Evolutionary conservation across 2,329 filamentous ascomycete species (phyloP), one percentile per base, ranked within the genome.

Genomic region (Colletotrichum tropicicola): DNA sequence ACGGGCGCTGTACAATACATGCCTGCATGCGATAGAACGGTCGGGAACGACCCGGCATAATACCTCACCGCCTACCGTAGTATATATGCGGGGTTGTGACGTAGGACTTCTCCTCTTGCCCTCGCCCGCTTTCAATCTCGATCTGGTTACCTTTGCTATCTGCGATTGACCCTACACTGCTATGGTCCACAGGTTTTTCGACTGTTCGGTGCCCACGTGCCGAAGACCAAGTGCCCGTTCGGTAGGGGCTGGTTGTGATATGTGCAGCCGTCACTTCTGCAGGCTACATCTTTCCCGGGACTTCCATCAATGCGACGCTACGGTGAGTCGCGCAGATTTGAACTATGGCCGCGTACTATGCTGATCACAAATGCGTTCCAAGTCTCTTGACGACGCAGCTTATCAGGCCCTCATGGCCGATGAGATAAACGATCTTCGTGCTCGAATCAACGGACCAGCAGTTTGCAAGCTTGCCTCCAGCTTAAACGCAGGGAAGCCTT

Each of bases 391-490:
- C 10, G 30, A 52, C n/a, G 3, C 37, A 23, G 27, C 51, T 15
- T 55, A 44, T n/a, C 2, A 55, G 1, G 51, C 51, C 8, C 64
- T 59, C n/a, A 59, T 69, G 10, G 25, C 39, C 17, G 45, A 9
- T n/a, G 68, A 69, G 51, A 67, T 68, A 27, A 44, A 37, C 21
- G 30, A 59, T 32, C 66, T 70, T 17, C 56, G 64, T 3, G 60
- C 66, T 41, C 58, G 17, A 53, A 70, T 70, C 51, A 67, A 69
- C 61, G 66, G 66, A 5, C 28, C 43, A n/a, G 69, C 68, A n/a
- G 66, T 68, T 32, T 70, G 68, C 48, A 54, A 60, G 28, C 60
- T 63, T 35, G 69, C 66, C n/a, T 69, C 68, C 27, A 66, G 59
- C 23, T 56, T 70, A 8, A 69, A 68, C 30, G 30, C 41, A 32